Conservation (phyloP, 1,284 basidiomycete genomes). For the Cryptococcus sp. region DNA sequence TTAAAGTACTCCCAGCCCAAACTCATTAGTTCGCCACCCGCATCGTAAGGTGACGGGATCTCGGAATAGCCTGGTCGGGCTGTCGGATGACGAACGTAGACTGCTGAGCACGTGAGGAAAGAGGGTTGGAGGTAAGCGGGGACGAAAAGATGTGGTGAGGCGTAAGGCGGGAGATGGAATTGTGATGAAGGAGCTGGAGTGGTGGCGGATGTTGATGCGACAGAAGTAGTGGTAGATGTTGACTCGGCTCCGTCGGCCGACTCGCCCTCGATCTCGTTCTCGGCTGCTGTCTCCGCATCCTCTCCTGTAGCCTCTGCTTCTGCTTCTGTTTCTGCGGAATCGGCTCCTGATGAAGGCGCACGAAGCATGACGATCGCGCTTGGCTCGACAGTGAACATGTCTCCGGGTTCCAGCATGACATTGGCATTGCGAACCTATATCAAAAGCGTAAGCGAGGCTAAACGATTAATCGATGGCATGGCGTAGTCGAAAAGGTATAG, state of each 20-base stretch:
- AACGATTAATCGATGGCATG: neutral
- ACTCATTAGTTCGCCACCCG: conserved; percentile 84
- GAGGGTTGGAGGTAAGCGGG: conserved; percentile 92
- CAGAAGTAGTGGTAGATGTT: conserved; percentile 24
- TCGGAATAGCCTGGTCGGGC: conserved; percentile 89
- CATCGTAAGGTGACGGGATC: conserved; percentile 89
- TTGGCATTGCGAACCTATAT: conserved; percentile 78
- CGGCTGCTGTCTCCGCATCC: conserved; percentile 12
- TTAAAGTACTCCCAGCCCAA: conserved; percentile 88
- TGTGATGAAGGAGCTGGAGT: conserved; percentile 25
- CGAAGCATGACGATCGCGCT: conserved; percentile 72
- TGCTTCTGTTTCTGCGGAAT: conserved; percentile 20
- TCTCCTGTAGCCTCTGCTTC: conserved; percentile 12
- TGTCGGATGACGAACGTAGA: conserved; percentile 95
- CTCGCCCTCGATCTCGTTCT: conserved; percentile 12
- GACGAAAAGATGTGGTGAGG: conserved; percentile 89
- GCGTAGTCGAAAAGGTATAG: neutral
- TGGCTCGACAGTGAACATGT: conserved; percentile 89
- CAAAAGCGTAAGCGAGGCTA: neutral
- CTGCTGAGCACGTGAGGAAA: conserved; percentile 85
- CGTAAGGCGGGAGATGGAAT: conserved; percentile 86
- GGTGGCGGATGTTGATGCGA: conserved; percentile 19
- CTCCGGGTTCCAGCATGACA: conserved; percentile 88
- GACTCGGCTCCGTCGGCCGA: conserved; percentile 17
- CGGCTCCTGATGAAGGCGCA: conserved; percentile 22